A percentile compares a stretch with the other conserved stretches of the same genome.
Evolutionary conservation across 2,329 filamentous ascomycete species (phyloP).

Genomic region (Penicillium nordicum): DNA sequence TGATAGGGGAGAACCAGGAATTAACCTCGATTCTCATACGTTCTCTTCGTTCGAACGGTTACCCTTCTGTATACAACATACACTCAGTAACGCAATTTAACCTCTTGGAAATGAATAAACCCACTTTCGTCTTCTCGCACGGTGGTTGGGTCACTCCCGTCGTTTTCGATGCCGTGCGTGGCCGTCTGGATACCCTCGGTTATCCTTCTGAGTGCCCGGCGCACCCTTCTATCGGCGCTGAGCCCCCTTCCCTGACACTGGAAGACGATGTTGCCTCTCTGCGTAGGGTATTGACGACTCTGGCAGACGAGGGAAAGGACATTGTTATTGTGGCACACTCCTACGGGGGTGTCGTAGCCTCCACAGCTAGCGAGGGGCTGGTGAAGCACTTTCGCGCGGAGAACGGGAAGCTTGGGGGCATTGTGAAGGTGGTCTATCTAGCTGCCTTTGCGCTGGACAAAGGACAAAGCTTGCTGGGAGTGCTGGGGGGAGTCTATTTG

Average conservation of each 20-base stretch:
- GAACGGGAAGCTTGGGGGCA: constrained; percentile 27
- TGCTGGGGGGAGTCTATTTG: constrained; percentile 21
- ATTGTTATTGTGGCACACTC: constrained; percentile 34
- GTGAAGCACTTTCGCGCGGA: constrained; percentile 20
- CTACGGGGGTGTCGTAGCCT: constrained; percentile 34
- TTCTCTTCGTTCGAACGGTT: too few species aligned
- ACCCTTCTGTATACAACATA: not conserved
- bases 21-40: not conserved
- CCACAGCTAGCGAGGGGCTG: constrained; percentile 30
- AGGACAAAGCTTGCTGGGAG: constrained; percentile 32
- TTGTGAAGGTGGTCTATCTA: constrained; percentile 32
- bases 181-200: constrained; percentile 31
- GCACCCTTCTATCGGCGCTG: constrained; percentile 28
- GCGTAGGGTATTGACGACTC: constrained; percentile 13
- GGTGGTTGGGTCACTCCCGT: constrained; percentile 41
- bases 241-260: constrained; percentile 35
- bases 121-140: constrained; percentile 38
- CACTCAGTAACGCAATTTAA: not conserved
- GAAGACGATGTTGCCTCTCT: constrained; percentile 35
- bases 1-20: not conserved
- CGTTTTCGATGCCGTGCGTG: constrained; percentile 30
- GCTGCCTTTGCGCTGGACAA: constrained; percentile 37
- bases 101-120: constrained; percentile 7
- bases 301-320: constrained; percentile 28
- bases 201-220: constrained; percentile 32